Base-by-base conservation (phyloP, 2,329 filamentous ascomycete species). In the Teratosphaeriaceae sp. region DNA sequence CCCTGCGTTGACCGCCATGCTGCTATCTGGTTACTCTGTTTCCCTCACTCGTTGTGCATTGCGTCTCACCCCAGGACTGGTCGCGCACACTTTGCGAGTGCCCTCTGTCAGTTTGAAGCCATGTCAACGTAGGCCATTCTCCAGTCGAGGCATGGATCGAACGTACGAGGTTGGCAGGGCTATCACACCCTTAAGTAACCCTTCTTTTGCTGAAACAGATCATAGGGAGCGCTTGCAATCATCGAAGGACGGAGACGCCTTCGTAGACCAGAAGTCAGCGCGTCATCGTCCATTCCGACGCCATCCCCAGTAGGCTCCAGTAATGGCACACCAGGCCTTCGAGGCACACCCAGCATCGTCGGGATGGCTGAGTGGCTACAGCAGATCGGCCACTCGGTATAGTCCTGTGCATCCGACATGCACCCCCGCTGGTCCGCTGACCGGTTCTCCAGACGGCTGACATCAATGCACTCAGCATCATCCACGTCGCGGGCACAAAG, bases 401-500 rank as follows among this genome's bases (percentile, higher is more conserved):
- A 46, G 29, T 11, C 27, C 42, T 18, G n/a, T 15, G 13, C 19
- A 13, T 9, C 38, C 18, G 11, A 18, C 16, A 20, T n/a, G 18
- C 16, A 29, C 11, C 21, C 19, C 26, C 5, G 18, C 7, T 19
- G 34, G 6, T 9, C 29, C 29, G 16, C 27, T 5, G 13, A 38
- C 18, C 19, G 15, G 22, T 6, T 2, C 3, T 4, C 37, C 11
- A 54, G 53, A 39, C 46, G 26, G 43, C 44, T 23, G 49, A 52
- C 19, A 33, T 57, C 33, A 51, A 52, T 26, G 2, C 15, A 2
- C 38, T 57, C 11, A 55, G 52, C 42, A 65, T 74, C 52, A 80
- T 96, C 46, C 90, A 96, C 60, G 79, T 96, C 34, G 85, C 90
- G 1, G 90, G 90, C 8, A 95, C 89, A 1, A 96, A 96, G 64